Evolutionary conservation across 768 basidiomycete species (phyloP), one percentile per base, ranked within the genome.

Genomic region (Mycena indigotica): DNA sequence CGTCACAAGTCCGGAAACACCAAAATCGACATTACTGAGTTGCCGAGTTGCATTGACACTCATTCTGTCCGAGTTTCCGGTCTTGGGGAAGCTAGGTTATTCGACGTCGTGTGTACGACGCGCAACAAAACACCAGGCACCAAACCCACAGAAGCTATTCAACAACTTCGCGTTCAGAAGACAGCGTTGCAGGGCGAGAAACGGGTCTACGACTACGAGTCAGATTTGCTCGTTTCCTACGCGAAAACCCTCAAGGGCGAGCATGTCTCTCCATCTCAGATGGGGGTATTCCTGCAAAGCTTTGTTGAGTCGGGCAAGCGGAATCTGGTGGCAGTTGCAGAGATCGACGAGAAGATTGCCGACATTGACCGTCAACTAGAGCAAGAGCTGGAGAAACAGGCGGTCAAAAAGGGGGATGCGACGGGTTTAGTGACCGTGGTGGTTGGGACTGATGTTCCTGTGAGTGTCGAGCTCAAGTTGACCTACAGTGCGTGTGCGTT

Each of bases 1-100:
- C 57, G n/a, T n/a, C n/a, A n/a, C n/a, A 44, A 87, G 85, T 72
- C 72, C 57, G 85, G 85, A 1, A 76, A 75, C 53, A 86, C 79
- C 60, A 78, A 81, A 60, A 63, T 86, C 30, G 72, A 77, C 55
- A 81, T 86, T 45, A 69, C 62, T 26, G 73, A 74, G n/a, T 73
- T 87, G 5, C 75, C 85, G 5, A 75, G 76, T 61, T 72, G 67
- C 28, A 78, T 86, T 53, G 81, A 84, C 64, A 75, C 76, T 1
- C 73, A 82, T 24, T 82, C 82, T 19, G 73, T 83, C 40, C 75
- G 85, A 35, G 78, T 86, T 17, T 79, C 81, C 48, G 81, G 80
- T 2, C 70, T 83, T 12, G 75, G 73, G 3, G 69, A 73, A 25
- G 78, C 79, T 4, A 79, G 80, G 56, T 72, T 87, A 10, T 77